These are phyloP conservation scores for Rhamnella rubrinervis DNA, from an alignment of 331 rosid species.

Conservation along the genomic window DNA sequence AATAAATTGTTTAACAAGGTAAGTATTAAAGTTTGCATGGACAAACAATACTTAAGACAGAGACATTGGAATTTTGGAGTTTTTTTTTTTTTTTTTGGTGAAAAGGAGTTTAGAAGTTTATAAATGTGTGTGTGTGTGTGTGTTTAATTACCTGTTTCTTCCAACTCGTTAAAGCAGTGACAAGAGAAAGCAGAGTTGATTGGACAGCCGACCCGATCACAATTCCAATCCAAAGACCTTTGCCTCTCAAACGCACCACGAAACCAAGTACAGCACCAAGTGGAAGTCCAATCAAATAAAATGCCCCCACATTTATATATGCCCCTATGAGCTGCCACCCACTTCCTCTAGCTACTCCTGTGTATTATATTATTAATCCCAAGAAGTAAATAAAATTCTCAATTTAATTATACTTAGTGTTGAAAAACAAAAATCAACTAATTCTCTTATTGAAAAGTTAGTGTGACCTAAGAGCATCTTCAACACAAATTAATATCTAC, in stretches of 20 bases:
- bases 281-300: constrained; percentile 38
- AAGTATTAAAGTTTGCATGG: no score
- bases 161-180: constrained; percentile 30
- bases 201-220: constrained; percentile 28
- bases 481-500: no score
- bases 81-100: no score
- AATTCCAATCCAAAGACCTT: constrained; percentile 47
- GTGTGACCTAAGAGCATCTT: no score
- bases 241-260: constrained; percentile 24
- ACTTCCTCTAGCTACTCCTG: constrained; percentile 36
- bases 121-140: not conserved
- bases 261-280: constrained; percentile 26
- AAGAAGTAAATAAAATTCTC: not conserved
- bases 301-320: constrained; percentile 35
- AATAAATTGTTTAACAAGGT: no score
- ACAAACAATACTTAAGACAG: no score
- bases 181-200: constrained; percentile 21
- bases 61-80: no score
- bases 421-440: no score
- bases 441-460: no score
- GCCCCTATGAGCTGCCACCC: constrained; percentile 44
- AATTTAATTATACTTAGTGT: not conserved
- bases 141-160: constrained; percentile 21
- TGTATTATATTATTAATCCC: not conserved
- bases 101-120: no score